Evolutionary conservation across 805 yeast genomes (phyloP).

Genomic region (Yamadazyma takamatsuzukensis): DNA sequence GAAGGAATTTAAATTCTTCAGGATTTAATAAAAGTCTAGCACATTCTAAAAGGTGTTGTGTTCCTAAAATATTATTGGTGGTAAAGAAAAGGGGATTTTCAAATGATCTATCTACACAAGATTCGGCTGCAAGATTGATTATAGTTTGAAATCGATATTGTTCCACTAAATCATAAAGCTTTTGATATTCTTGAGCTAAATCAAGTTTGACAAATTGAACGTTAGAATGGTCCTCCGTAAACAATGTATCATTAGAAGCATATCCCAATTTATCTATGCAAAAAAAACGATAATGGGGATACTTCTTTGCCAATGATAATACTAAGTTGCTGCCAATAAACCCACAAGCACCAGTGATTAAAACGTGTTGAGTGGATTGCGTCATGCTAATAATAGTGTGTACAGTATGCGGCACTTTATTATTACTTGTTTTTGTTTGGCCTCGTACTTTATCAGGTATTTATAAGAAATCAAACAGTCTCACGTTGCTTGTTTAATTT

Average conservation of each 20-base stretch:
- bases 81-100: constrained; percentile 41
- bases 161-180: constrained; percentile 14
- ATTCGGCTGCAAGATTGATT: constrained; percentile 54
- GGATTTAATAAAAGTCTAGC: constrained; percentile 16
- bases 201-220: constrained; percentile 31
- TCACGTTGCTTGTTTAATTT: too few relatives aligned
- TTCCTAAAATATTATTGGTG: constrained; percentile 42
- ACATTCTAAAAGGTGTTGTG: constrained; percentile 46
- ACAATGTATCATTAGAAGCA: constrained; percentile 29
- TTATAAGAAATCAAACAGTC: too few relatives aligned
- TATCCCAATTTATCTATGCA: constrained; percentile 48
- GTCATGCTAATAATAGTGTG: background rate
- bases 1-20: constrained; percentile 26
- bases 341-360: constrained; percentile 58
- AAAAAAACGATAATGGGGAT: constrained; percentile 30
- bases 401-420: too few relatives aligned
- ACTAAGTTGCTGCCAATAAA: constrained; percentile 52
- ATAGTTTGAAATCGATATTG: constrained; percentile 22
- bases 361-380: constrained; percentile 12
- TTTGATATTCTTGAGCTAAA: constrained; percentile 23
- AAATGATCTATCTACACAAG: constrained; percentile 52
- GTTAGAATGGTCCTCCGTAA: constrained; percentile 12
- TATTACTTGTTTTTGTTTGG: too few relatives aligned
- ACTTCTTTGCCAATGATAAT: constrained; percentile 25
- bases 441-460: too few relatives aligned